Base-by-base conservation (phyloP, 2,329 filamentous ascomycete genomes). In the Fusarium sambucinum region DNA sequence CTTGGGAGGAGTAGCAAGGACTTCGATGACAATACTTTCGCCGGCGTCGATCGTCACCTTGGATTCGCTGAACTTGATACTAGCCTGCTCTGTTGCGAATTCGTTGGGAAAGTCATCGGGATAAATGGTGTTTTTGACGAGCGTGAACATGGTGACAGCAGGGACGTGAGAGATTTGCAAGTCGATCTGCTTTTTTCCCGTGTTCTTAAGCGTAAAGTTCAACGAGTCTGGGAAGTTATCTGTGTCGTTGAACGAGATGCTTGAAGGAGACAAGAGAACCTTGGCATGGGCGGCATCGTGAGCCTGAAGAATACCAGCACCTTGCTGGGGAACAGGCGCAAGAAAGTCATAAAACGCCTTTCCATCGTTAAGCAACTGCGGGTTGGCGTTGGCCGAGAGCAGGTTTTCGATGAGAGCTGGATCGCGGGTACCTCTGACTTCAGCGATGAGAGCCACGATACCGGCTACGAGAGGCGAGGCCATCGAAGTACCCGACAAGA, bases 181-280 rank as follows among this genome's bases (percentile, higher is more conserved):
- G 8, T 83, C 84, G 50, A 87, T 75, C 1, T 80, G 75, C 25
- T 80, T 78, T 17, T 76, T 76, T 45, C 84, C 85, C 7, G 80
- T 79, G 79, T 90, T 91, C 70, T 77, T 81, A 67, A 91, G 80
- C 38, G 80, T 83, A 73, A 90, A 88, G 66, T 83, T 82, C 42
- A 83, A 78, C 3, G 78, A 79, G 13, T 79, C 75, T 45, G 75
- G 74, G 64, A 88, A 84, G 79, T 90, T 75, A 66, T 86, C 85
- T 0, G 87, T 88, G 74, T 91, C 88, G 73, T 90, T 90, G 78
- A 90, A 89, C 5, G 86, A 83, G 16, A 91, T 77, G 74, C 84
- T 86, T n/a, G 85, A 85, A 12, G 81, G 83, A 69, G 83, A 84
- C 21, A 90, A 78, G 14, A 86, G 72, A 3, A 84, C 83, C 4